Evolutionary conservation across 257 asterid species (phyloP), one percentile per base, ranked within the genome.

Genomic region (Solanum virginianum): DNA sequence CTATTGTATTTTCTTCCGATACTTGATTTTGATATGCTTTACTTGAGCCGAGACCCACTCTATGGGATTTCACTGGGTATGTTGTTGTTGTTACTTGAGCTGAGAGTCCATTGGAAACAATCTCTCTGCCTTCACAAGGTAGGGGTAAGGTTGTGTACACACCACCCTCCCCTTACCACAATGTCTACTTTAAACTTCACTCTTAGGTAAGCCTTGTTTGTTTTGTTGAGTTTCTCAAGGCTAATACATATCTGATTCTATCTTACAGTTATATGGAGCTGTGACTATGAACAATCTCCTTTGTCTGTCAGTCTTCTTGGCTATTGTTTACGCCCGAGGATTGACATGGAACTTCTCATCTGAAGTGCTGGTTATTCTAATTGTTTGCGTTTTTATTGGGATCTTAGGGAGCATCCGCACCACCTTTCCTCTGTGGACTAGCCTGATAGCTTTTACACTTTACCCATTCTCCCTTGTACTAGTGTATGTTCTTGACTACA

Each of bases 261-360:
- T 45, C 77, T 81, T 85, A 86, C 93, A 94, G 99, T 6, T 96
- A 86, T 96, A 96, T 56, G 98, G 99, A 87, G 95, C 98, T 11
- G 98, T 90, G 55, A 95, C 99, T 2, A 96, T 95, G 98, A 96
- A 96, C 92, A 95, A 95, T 47, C 91, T 88, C 66, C 90, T 96
- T 66, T 96, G 98, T 66, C 89, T 96, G 13, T 94, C 99, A 0
- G 99, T 96, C 66, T 96, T 95, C 90, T 88, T 95, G 90, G 97
- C 93, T 41, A 93, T 96, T 15, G 98, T 96, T 59, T 95, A 95
- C 49, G 70, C 36, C 1, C 83, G 99, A 84, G 98, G 97, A 18
- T 87, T 96, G 91, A 87, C 72, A 14, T 96, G 99, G 99, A 92
- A 95, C 91, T 96, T 96, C 92, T 94, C 99, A 1, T 90, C 99